phyloP scores from a whole-genome alignment of 2,329 filamentous ascomycete species.

The Aspergillus persii region DNA sequence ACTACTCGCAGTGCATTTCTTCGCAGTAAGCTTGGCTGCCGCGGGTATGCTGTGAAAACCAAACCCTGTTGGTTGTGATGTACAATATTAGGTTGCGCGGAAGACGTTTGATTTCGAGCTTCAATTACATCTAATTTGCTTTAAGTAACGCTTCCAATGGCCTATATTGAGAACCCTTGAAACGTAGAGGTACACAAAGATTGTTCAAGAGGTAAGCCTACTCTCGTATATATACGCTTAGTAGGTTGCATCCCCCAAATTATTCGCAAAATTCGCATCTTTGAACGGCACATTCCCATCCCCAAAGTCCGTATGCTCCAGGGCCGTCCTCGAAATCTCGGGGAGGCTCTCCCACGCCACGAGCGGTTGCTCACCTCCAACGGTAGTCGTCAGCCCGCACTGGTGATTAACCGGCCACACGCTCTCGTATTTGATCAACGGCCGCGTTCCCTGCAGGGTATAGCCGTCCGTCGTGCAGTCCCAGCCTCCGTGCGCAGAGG shows the following conservation, averaged over 20 bases:
- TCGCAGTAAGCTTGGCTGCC: not conserved
- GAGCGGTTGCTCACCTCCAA: constrained; percentile 47
- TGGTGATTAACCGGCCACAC: constrained; percentile 51
- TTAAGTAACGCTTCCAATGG: no score
- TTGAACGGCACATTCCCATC: constrained; percentile 49
- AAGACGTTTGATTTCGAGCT: not conserved
- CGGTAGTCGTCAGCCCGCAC: constrained; percentile 39
- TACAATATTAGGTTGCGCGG: not conserved
- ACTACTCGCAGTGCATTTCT: constrained; percentile 47
- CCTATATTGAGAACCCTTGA: no score
- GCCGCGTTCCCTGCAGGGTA: constrained; percentile 42
- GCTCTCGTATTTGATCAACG: constrained; percentile 51
- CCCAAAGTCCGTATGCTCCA: constrained; percentile 49
- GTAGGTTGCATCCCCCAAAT: constrained; percentile 41
- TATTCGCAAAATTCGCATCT: constrained; percentile 46
- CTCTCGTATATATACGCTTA: constrained; percentile 9
- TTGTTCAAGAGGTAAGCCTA: no score
- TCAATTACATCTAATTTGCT: not conserved
- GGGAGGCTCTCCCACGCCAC: constrained; percentile 53
- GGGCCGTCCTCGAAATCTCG: constrained; percentile 40
- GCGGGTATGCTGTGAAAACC: not conserved
- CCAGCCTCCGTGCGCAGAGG: constrained; percentile 52
- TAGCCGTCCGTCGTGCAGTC: constrained; percentile 42
- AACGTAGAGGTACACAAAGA: no score
- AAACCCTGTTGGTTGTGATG: not conserved